These are phyloP conservation scores for Fusarium miscanthi DNA, from an alignment of 2,329 filamentous ascomycete genomes.

Conservation along the genomic window DNA sequence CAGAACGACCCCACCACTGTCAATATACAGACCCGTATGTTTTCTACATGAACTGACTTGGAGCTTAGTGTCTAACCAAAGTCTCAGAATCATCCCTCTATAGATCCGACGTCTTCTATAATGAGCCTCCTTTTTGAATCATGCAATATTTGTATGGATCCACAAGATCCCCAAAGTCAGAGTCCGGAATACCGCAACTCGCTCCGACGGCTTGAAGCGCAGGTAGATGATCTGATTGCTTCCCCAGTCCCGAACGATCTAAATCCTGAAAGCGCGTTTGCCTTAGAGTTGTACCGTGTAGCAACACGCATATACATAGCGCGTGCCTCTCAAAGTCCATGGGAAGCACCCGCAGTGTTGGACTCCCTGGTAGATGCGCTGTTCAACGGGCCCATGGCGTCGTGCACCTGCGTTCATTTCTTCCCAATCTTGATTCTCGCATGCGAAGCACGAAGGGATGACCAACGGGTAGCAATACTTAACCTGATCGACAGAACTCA, in stretches of 20 bases:
- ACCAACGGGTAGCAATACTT: conserved; percentile 47
- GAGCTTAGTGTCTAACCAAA: no score
- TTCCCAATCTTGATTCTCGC: conserved; percentile 51
- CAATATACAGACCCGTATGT: conserved; percentile 15
- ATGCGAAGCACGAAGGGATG: conserved; percentile 50
- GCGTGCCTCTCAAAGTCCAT: conserved; percentile 40
- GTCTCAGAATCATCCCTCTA: background rate
- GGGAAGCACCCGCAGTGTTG: conserved; percentile 33
- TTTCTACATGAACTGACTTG: no score
- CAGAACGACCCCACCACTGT: background rate
- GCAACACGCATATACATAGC: conserved; percentile 33
- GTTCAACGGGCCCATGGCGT: conserved; percentile 26
- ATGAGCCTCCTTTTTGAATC: conserved; percentile 30
- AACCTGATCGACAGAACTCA: conserved; percentile 47
- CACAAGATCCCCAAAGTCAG: conserved; percentile 18
- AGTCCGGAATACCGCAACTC: conserved; percentile 14
- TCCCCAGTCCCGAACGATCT: background rate
- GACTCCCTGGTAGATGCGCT: conserved; percentile 32
- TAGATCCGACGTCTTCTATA: conserved; percentile 25
- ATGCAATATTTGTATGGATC: conserved; percentile 20
- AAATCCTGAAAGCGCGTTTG: background rate
- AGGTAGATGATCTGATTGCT: background rate
- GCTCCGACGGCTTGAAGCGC: conserved; percentile 16
- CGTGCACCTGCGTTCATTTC: conserved; percentile 45
- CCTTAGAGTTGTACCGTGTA: conserved; percentile 22